Base-by-base conservation (phyloP, 2,329 filamentous ascomycete genomes). In the Cercospora berteroae region DNA sequence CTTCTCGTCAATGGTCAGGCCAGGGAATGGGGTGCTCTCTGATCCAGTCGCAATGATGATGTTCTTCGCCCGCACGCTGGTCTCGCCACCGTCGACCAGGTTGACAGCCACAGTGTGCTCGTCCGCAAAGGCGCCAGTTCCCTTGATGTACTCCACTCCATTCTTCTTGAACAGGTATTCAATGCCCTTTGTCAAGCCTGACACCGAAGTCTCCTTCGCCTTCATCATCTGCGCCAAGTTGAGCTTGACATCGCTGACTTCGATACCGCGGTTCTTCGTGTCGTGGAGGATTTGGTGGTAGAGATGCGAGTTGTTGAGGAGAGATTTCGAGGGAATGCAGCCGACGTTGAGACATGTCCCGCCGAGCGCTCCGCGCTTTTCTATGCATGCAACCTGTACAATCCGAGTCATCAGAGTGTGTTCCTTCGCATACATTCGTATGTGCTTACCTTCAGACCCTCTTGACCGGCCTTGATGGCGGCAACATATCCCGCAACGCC, bases 91-190 rank as follows among this genome's bases (percentile, higher is more conserved):
- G 20, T 98, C 94, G 75, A 90, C 88, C 70, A 97, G 88, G 77
- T 91, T 90, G 75, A 99, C 92, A 82, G 93, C 94, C 81, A 99
- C 83, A 76, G 95, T 94, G 83, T 97, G 88, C 82, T 96, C 92
- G 39, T 75, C 73, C 18, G 71, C 70, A 62, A 71, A 72, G 50
- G 64, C 64, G 44, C 74, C 68, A 61, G 92, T 89, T 74, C 95
- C 95, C 86, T 97, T 97, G 84, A 98, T 87, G 82, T 98, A 99
- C 80, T 98, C 93, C 73, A 97, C 95, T 71, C 93, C 92, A 84
- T 99, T 99, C 88, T 99, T 98, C 89, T 98, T 98, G 83, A 99
- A 90, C 71, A 99, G 86, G 80, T 94, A 99, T 82, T 99, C 95
- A 73, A 99, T 91, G 80, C 95, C 95, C 86, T 98, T 98, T 73